phyloP scores from a whole-genome alignment of 306 rosid genomes.

The Calophaca sinica region DNA sequence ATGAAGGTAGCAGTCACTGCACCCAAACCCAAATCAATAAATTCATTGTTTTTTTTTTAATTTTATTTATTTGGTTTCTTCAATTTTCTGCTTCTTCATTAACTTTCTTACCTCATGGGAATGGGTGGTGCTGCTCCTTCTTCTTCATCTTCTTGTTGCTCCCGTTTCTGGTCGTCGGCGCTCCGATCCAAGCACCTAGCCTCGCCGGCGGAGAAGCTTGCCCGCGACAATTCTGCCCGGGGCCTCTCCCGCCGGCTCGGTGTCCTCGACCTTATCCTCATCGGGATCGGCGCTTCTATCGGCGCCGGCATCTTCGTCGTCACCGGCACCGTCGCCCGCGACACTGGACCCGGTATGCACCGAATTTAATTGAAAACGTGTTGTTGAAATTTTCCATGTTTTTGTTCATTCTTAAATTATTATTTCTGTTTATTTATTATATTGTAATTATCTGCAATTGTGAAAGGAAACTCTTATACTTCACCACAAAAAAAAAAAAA shows the following conservation, averaged over 20 bases:
- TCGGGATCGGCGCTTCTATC: conserved; percentile 94
- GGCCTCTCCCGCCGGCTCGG: conserved; percentile 92
- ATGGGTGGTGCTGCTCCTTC: conserved; percentile 47
- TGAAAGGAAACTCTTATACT: not conserved
- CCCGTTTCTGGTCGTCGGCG: conserved; percentile 81
- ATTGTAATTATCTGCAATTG: not conserved
- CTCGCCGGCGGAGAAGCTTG: conserved; percentile 60
- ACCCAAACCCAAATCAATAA: not conserved
- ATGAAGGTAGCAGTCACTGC: not conserved
- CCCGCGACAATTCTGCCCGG: conserved; percentile 56
- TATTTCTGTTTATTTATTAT: not conserved
- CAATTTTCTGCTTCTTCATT: not conserved
- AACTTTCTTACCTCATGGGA: conserved; percentile 46
- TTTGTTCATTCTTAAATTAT: not conserved
- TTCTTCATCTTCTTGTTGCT: conserved; percentile 51
- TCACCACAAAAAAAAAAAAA: no score
- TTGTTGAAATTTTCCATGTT: not conserved
- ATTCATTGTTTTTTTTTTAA: not conserved
- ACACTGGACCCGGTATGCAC: conserved; percentile 75
- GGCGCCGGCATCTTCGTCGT: conserved; percentile 94
- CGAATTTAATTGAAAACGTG: not conserved
- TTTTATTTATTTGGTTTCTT: not conserved
- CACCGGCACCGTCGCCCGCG: conserved; percentile 98
- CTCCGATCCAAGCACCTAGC: conserved; percentile 65
- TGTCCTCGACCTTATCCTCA: conserved; percentile 79